Conservation (phyloP, 1,284 basidiomycete species). For the Phaffia rhodozyma region DNA sequence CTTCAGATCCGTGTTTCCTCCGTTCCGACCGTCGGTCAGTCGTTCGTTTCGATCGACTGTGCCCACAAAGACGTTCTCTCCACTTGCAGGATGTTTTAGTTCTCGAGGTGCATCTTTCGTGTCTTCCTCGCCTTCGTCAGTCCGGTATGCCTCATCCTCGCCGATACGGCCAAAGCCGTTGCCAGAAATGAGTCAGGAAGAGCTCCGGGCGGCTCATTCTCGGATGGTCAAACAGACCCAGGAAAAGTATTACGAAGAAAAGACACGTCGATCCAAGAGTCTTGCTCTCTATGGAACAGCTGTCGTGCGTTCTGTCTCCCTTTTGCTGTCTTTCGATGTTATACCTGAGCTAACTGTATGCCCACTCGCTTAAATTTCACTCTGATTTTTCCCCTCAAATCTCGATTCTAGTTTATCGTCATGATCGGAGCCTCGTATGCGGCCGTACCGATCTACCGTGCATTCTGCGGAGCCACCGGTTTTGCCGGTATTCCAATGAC, state of each 20-base stretch:
- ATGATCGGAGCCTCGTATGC: slow-evolving; percentile 83
- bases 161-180: too few species aligned
- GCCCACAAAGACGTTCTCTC: too few species aligned
- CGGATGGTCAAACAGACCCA: slow-evolving; percentile 21
- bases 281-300: slow-evolving; percentile 30
- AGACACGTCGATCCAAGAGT: slow-evolving; percentile 25
- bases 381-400: background rate
- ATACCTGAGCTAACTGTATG: background rate
- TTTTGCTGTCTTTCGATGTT: background rate
- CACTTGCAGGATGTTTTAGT: too few species aligned
- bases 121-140: too few species aligned
- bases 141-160: too few species aligned
- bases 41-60: too few species aligned
- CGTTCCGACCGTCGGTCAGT: background rate
- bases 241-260: slow-evolving; percentile 27
- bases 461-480: slow-evolving; percentile 95
- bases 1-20: background rate
- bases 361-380: background rate
- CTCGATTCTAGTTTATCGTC: slow-evolving; percentile 51
- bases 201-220: background rate
- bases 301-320: slow-evolving; percentile 22
- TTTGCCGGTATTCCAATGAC: slow-evolving; percentile 91
- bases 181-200: too few species aligned
- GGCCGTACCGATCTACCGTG: slow-evolving; percentile 90
- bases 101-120: too few species aligned